Evolutionary conservation across 768 basidiomycete genomes (phyloP).

Genomic region (Postia placenta): DNA sequence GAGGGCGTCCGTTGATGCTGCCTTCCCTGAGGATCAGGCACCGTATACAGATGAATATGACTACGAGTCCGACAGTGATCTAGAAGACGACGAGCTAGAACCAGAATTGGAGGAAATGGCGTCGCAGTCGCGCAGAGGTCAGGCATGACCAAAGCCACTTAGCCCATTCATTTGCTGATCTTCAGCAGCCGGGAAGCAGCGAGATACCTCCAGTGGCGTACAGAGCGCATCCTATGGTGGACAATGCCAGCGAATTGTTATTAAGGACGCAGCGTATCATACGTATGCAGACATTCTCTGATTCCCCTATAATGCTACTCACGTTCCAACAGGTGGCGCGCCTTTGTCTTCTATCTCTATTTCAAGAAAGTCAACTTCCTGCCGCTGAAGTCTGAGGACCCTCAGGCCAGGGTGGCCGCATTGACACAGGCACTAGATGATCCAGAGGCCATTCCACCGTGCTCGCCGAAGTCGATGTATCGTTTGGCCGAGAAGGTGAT

Average conservation of each 20-base stretch:
- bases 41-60: constrained; percentile 14
- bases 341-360: constrained; percentile 34
- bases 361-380: constrained; percentile 28
- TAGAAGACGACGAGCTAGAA: constrained; percentile 14
- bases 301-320: not conserved
- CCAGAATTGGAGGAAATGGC: not conserved
- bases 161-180: not conserved
- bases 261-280: constrained; percentile 13
- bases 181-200: not conserved
- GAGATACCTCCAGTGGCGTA: not conserved
- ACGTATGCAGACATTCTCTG: constrained; percentile 10
- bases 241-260: constrained; percentile 7
- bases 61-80: constrained; percentile 19
- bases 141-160: not conserved
- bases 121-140: not conserved
- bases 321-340: constrained; percentile 28
- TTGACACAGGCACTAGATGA: constrained; percentile 2
- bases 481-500: constrained; percentile 17
- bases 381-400: constrained; percentile 22
- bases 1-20: not conserved
- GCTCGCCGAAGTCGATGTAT: constrained; percentile 21
- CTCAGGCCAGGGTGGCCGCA: not conserved
- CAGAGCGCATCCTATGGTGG: not conserved
- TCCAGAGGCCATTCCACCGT: constrained; percentile 5
- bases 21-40: constrained; percentile 4